A percentile compares a stretch with the other conserved stretches of the same genome.
phyloP scores from a whole-genome alignment of 2,329 filamentous ascomycete genomes.

The Ascosphaera acerosa region DNA sequence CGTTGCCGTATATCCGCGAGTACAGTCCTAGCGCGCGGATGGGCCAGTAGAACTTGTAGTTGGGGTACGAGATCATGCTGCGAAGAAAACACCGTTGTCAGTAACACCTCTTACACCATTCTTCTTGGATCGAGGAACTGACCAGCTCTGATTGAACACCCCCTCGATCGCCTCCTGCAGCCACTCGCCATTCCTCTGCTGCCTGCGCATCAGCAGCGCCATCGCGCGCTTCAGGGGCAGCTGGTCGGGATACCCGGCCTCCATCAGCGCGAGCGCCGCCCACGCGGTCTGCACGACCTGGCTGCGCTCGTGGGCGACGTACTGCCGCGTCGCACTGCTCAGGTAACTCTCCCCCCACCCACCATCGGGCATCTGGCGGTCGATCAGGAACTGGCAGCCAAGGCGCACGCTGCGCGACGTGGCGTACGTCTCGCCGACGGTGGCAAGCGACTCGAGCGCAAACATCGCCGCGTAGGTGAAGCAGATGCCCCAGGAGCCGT shows the following conservation, averaged over 20 bases:
- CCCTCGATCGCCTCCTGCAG: slow-evolving; percentile 86
- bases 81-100: no score
- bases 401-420: slow-evolving; percentile 45
- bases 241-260: slow-evolving; percentile 55
- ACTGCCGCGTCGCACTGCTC: slow-evolving; percentile 53
- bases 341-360: slow-evolving; percentile 93
- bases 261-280: slow-evolving; percentile 59
- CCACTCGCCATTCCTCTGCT: slow-evolving; percentile 83
- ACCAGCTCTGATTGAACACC: slow-evolving; percentile 95
- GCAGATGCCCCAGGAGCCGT: slow-evolving; percentile 93
- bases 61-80: slow-evolving; percentile 94
- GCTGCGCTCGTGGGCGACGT: slow-evolving; percentile 50
- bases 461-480: slow-evolving; percentile 97
- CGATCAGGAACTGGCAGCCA: slow-evolving; percentile 66
- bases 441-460: slow-evolving; percentile 61
- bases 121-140: no score
- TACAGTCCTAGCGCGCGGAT: slow-evolving; percentile 89
- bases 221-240: slow-evolving; percentile 49
- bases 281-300: slow-evolving; percentile 91
- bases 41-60: slow-evolving; percentile 94
- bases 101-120: no score
- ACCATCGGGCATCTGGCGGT: slow-evolving; percentile 64
- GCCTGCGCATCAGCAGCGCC: slow-evolving; percentile 57
- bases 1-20: slow-evolving; percentile 42
- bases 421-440: slow-evolving; percentile 55